Percentiles rank a stretch among this genome's conserved stretches.
These are phyloP conservation scores for Aspergillus alliaceus DNA, from an alignment of 2,329 filamentous ascomycete genomes.

Conservation along the genomic window DNA sequence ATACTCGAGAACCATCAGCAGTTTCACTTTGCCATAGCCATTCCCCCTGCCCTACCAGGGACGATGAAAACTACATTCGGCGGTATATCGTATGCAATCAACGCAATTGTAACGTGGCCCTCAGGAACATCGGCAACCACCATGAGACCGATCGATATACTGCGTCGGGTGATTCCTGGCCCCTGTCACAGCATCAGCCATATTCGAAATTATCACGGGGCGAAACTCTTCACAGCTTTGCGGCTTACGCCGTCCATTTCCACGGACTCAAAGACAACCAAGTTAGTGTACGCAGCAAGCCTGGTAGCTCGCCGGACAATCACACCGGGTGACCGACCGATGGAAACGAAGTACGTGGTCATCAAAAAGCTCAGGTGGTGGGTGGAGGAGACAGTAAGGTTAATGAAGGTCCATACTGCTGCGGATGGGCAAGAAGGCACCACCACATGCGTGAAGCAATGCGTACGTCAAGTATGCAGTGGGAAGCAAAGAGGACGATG, in stretches of 20 bases:
- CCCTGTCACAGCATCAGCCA: not conserved
- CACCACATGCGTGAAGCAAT: not conserved
- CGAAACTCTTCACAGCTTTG: not conserved
- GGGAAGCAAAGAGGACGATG: not conserved
- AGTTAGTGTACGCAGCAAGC: not conserved
- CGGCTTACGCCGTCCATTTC: not conserved
- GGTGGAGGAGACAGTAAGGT: constrained; percentile 4
- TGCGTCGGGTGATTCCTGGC: not conserved
- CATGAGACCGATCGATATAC: not conserved
- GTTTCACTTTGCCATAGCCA: not conserved
- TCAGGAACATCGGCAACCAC: not conserved
- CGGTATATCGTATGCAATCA: not conserved
- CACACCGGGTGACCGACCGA: not conserved
- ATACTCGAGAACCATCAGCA: not conserved
- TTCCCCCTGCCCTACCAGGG: not conserved
- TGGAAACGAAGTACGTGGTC: constrained; percentile 2
- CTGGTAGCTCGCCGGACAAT: not conserved
- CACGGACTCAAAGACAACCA: not conserved
- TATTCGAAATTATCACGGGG: not conserved
- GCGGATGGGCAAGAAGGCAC: not conserved
- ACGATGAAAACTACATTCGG: not conserved
- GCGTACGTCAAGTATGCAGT: not conserved
- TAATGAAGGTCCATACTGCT: not conserved
- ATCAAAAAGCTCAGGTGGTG: constrained; percentile 10
- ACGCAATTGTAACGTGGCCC: not conserved